These are phyloP conservation scores for Wickerhamomyces bovis DNA, from an alignment of 805 yeast species.

Conservation along the genomic window DNA sequence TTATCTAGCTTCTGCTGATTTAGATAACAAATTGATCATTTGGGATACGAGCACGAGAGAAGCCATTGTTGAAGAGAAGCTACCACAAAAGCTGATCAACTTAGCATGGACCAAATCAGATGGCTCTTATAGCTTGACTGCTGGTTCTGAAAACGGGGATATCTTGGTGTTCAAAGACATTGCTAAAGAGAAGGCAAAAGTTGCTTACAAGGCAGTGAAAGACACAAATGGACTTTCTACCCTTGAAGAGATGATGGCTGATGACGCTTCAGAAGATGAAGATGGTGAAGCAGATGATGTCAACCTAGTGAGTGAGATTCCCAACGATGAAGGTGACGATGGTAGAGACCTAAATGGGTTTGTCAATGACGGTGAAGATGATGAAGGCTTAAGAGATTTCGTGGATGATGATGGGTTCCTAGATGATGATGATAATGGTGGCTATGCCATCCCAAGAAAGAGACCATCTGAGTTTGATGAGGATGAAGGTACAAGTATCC, in stretches of 20 bases:
- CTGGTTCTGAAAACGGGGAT: conserved; percentile 37
- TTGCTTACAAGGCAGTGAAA: background rate
- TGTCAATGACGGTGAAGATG: conserved; percentile 30
- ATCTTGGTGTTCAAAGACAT: conserved; percentile 26
- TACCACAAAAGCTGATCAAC: conserved; percentile 24
- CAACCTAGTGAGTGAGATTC: conserved; percentile 18
- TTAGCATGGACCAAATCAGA: conserved; percentile 30
- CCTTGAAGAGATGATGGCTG: conserved; percentile 19
- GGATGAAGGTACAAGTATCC: background rate
- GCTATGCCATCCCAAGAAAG: conserved; percentile 29
- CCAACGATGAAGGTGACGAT: conserved; percentile 18
- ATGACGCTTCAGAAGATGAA: conserved; percentile 22
- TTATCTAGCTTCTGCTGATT: conserved; percentile 51
- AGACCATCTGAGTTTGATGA: conserved; percentile 11
- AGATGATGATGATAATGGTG: conserved; percentile 60
- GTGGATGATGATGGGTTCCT: conserved; percentile 48
- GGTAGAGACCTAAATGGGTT: conserved; percentile 17
- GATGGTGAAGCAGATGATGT: conserved; percentile 26
- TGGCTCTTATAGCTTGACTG: conserved; percentile 21
- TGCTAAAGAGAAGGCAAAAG: conserved; percentile 19
- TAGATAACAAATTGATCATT: conserved; percentile 44
- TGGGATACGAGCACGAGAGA: conserved; percentile 44
- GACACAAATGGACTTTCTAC: conserved; percentile 1
- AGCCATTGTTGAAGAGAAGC: conserved; percentile 27
- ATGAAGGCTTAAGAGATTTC: conserved; percentile 33